Conservation (phyloP, 495 filamentous ascomycete genomes). For the Aspergillus carlsbadensis region DNA sequence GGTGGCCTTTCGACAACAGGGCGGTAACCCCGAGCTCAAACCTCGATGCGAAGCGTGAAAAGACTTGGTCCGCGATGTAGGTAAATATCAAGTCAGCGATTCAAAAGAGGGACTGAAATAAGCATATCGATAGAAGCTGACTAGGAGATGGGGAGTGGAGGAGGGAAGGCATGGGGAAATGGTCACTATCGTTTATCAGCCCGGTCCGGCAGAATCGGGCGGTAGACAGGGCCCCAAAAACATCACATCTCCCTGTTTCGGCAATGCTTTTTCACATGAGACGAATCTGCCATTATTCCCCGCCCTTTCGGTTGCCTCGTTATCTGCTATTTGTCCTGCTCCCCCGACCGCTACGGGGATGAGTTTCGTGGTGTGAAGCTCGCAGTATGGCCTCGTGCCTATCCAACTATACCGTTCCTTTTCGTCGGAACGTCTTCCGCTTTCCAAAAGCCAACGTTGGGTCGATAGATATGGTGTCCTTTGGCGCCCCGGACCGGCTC, state of each 20-base stretch:
- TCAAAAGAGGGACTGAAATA: too few relatives aligned
- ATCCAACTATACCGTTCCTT: conserved; percentile 24
- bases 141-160: not conserved
- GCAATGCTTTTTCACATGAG: not conserved
- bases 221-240: conserved; percentile 16
- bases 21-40: not conserved
- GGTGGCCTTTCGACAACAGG: conserved; percentile 13
- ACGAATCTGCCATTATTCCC: not conserved
- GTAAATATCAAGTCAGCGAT: not conserved
- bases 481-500: conserved; percentile 38
- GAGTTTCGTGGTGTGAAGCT: conserved; percentile 30
- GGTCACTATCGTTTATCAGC: not conserved
- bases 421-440: conserved; percentile 31
- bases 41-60: too few relatives aligned
- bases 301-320: not conserved
- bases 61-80: not conserved
- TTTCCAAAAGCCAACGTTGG: conserved; percentile 30
- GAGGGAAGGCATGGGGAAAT: not conserved
- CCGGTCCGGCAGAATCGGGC: conserved; percentile 31
- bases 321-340: not conserved
- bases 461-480: conserved; percentile 41
- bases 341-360: conserved; percentile 17
- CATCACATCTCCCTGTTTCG: conserved; percentile 13
- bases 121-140: not conserved
- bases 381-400: conserved; percentile 44